phyloP scores from a whole-genome alignment of 148 eudicot genomes.

The Fagopyrum esculentum region DNA sequence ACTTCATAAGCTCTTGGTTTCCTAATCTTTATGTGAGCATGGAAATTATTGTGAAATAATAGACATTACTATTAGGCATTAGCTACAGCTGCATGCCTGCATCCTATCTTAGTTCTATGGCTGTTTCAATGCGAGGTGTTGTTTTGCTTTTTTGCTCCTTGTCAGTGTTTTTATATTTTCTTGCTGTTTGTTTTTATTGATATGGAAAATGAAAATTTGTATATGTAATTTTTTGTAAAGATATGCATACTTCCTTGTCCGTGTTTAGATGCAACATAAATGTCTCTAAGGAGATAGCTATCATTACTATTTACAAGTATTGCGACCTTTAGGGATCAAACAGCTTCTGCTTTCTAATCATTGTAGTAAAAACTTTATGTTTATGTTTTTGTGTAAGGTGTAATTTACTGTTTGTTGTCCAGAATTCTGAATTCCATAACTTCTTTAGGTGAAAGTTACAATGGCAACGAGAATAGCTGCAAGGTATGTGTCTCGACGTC shows the following conservation, averaged over 20 bases:
- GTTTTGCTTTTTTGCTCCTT: neutral
- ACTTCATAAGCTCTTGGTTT: neutral
- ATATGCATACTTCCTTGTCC: neutral
- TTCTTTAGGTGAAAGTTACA: slow-evolving; percentile 14
- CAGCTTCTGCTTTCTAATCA: neutral
- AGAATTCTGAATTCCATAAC: neutral
- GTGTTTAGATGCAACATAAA: neutral
- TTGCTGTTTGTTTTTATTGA: neutral
- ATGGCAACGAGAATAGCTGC: slow-evolving; percentile 73
- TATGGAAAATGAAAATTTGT: neutral
- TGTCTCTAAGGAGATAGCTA: neutral
- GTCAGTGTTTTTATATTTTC: neutral
- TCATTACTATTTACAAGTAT: neutral
- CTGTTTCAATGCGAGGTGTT: neutral
- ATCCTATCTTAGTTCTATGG: neutral
- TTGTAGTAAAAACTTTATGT: neutral
- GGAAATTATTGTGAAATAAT: neutral
- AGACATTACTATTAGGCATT: neutral
- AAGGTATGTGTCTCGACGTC: slow-evolving; percentile 59
- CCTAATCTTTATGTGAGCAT: neutral
- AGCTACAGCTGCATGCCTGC: neutral
- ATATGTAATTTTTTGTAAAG: neutral
- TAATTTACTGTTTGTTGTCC: neutral
- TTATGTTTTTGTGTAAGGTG: neutral
- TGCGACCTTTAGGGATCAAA: neutral